These are phyloP conservation scores for Fomitopsis betulina DNA, from an alignment of 1,284 basidiomycete species.

Conservation along the genomic window DNA sequence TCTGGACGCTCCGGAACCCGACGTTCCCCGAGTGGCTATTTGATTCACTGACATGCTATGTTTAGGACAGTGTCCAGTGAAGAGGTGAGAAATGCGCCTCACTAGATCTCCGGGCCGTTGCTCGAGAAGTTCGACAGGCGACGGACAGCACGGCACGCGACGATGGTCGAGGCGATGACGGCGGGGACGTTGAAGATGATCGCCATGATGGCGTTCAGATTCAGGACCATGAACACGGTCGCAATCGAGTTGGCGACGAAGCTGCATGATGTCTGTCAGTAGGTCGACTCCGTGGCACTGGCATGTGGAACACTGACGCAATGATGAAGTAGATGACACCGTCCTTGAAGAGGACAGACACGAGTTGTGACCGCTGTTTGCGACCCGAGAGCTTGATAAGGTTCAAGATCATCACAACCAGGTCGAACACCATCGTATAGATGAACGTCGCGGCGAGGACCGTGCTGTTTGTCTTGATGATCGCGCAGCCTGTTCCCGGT, in stretches of 20 bases:
- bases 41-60: conserved; percentile 6
- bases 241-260: conserved; percentile 27
- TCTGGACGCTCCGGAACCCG: conserved; percentile 1
- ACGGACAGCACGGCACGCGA: conserved; percentile 62
- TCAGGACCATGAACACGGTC: conserved; percentile 29
- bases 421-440: conserved; percentile 63
- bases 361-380: conserved; percentile 25
- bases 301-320: conserved; percentile 15
- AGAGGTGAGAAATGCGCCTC: conserved; percentile 22
- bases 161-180: conserved; percentile 26
- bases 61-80: not conserved
- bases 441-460: conserved; percentile 44
- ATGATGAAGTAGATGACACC: conserved; percentile 30
- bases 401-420: conserved; percentile 55
- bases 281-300: too few species aligned
- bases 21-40: conserved; percentile 10
- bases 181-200: conserved; percentile 31
- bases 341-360: conserved; percentile 27
- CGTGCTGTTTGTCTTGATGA: conserved; percentile 50
- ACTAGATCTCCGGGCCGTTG: conserved; percentile 52
- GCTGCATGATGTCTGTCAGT: conserved; percentile 4
- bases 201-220: conserved; percentile 30
- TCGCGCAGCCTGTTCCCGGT: conserved; percentile 40
- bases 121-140: conserved; percentile 57
- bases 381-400: conserved; percentile 35